Evolutionary conservation across 495 filamentous ascomycete genomes (phyloP), one percentile per base, ranked within the genome.

Genomic region (Aspergillus asperescens): DNA sequence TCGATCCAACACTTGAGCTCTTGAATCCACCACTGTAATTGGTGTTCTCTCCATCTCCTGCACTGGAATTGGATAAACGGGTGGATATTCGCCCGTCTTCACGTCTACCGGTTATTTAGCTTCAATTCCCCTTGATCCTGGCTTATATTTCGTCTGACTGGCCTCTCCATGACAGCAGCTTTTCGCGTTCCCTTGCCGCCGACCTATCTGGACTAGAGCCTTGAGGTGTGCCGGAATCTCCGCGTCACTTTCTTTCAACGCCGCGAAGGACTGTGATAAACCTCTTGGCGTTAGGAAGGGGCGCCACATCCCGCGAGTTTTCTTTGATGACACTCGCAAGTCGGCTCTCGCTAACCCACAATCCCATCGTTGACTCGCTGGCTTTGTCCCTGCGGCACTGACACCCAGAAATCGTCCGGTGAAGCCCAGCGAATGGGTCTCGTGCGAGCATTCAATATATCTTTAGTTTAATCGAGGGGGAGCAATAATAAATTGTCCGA

Each of bases 221-320:
- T n/a, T n/a, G 24, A 44, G 18, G 39, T 19, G 39, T 45, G 53
- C 49, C 45, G 59, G 45, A 42, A 37, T 53, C 55, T 58, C 55
- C 59, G 52, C 51, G 46, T 49, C 41, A 41, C 22, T 62, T 55
- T 46, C 39, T 57, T 50, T 51, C 47, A 37, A 43, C 38, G 13
- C 15, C 10, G n/a, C n/a, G n/a, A 32, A 23, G 20, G 35, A 24
- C 45, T 16, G 32, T 41, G 38, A 56, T 55, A 49, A 54, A 23
- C 55, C 34, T 53, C 52, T 61, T 57, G 55, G 58, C 58, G 51
- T 39, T 22, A 25, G 47, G 38, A 39, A 53, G 45, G 19, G 34
- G 48, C 49, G 59, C 54, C 58, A 55, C 58, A 46, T 57, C 42
- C 42, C 24, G 32, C 27, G 24, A 34, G n/a, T 35, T 54, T 24